Conservation (phyloP, 1,139 yeast species). For the Geotrichum histeridarum region DNA sequence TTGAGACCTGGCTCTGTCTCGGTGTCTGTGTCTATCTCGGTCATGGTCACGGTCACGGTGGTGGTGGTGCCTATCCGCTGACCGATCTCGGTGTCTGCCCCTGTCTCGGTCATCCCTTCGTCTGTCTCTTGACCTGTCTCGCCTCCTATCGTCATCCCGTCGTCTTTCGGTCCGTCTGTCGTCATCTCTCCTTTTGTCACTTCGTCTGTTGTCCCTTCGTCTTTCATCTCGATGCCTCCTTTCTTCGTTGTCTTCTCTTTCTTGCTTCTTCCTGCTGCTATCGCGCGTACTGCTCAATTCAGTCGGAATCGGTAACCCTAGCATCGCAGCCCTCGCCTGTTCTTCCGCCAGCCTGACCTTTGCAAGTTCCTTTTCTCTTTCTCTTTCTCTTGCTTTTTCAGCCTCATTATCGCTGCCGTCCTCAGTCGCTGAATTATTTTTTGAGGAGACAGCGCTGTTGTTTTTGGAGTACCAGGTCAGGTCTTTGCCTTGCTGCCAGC, state of each 20-base stretch:
- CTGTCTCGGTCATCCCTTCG: slow-evolving; percentile 3
- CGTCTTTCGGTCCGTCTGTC: neutral
- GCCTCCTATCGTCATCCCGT: neutral
- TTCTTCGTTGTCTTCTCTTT: neutral
- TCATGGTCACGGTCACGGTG: neutral
- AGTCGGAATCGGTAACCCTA: slow-evolving; percentile 22
- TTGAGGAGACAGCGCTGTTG: no score
- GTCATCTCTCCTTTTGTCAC: neutral
- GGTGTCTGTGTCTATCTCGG: neutral
- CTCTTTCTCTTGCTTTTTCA: slow-evolving; percentile 5
- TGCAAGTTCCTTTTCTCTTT: slow-evolving; percentile 9
- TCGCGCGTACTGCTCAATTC: slow-evolving; percentile 1
- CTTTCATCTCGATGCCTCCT: neutral
- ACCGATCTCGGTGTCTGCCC: neutral
- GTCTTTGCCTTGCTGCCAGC: slow-evolving; percentile 29
- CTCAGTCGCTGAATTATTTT: no score
- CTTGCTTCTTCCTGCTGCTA: neutral
- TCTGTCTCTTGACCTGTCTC: neutral
- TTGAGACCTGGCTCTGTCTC: neutral
- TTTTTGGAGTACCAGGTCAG: slow-evolving; percentile 30
- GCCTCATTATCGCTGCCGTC: neutral
- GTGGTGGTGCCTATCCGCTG: neutral
- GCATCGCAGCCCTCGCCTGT: slow-evolving; percentile 27
- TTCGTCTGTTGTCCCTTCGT: neutral
- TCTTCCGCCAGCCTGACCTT: slow-evolving; percentile 22